Conservation (phyloP, 2,329 filamentous ascomycete genomes). For the Trichoderma arundinaceum region DNA sequence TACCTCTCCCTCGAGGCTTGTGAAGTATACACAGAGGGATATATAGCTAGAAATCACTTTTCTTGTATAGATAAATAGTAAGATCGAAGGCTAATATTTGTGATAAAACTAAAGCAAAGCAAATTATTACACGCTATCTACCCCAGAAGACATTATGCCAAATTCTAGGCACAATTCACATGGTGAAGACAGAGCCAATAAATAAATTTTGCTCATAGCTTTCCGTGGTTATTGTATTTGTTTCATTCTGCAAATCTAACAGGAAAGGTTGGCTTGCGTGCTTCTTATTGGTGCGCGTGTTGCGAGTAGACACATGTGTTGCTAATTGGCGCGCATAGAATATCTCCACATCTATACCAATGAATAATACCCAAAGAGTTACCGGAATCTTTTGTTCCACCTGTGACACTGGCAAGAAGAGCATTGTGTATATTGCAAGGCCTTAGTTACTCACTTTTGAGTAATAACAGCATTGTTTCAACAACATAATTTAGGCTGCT, state of each 20-base stretch:
- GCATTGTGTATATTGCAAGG: not conserved
- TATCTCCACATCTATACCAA: not conserved
- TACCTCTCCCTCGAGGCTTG: no score
- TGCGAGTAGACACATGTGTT: no score
- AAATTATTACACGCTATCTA: no score
- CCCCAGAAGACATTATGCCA: no score
- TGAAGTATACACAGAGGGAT: no score
- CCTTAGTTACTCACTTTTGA: not conserved
- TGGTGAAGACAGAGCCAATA: no score
- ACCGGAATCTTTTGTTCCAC: not conserved
- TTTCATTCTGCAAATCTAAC: not conserved
- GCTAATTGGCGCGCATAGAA: slow-evolving; percentile 13
- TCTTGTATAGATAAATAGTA: no score
- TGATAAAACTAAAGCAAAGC: no score
- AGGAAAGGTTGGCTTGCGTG: not conserved
- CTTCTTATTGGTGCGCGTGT: not conserved
- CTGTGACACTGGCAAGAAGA: not conserved
- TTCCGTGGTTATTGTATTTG: not conserved
- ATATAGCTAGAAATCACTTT: no score
- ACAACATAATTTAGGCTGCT: slow-evolving; percentile 8
- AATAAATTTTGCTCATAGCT: no score
- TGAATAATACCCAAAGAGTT: not conserved
- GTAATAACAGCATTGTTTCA: not conserved
- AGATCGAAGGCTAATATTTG: no score
- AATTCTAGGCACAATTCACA: no score